Base-by-base conservation (phyloP, 495 filamentous ascomycete species). In the Aspergillus cristatus region DNA sequence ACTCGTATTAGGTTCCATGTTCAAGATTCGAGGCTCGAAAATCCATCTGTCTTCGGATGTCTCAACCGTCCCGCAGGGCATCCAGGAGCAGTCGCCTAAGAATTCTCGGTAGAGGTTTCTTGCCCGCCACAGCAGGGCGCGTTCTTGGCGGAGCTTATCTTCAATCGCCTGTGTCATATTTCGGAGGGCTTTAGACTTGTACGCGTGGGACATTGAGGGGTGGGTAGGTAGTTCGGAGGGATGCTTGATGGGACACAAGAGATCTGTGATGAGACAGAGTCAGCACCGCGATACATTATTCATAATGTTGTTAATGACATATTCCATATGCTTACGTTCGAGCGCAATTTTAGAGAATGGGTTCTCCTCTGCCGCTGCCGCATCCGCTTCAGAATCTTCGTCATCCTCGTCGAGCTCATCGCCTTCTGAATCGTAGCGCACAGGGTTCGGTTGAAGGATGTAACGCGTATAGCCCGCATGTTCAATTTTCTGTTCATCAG, bases 211-310 rank as follows among this genome's bases (percentile, higher is more conserved):
- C 35, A 95, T 58, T 2, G 84, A 82, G 43, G 88, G 88, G 52
- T 99, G 91, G 26, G 62, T 71, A 3, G 85, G 78, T 22, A 99
- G 72, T 55, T 94, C 86, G 35, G 87, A 83, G 15, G 87, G 82
- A 38, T 86, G 73, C 37, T 86, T 93, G 35, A 97, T 63, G 16
- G 91, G 91, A 28, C 83, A 83, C 10, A 99, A 75, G 28, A 96
- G 73, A 36, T 84, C 90, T 95, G 51, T 2, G 35, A 33, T 10
- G 25, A 35, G 18, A 38, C n/a, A 40, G 8, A 20, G 35, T 46
- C 17, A 47, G 41, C 33, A 46, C 35, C 34, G 37, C 12, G 14
- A 7, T 3, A 26, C 7, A 6, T 28, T 18, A 13, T 16, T 3
- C 29, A 1, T n/a, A 1, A 16, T 12, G 25, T 13, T n/a, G n/a